Evolutionary conservation across 129 eudicot species (phyloP), one percentile per base, ranked within the genome.

Genomic region (Artemisia tridentata): DNA sequence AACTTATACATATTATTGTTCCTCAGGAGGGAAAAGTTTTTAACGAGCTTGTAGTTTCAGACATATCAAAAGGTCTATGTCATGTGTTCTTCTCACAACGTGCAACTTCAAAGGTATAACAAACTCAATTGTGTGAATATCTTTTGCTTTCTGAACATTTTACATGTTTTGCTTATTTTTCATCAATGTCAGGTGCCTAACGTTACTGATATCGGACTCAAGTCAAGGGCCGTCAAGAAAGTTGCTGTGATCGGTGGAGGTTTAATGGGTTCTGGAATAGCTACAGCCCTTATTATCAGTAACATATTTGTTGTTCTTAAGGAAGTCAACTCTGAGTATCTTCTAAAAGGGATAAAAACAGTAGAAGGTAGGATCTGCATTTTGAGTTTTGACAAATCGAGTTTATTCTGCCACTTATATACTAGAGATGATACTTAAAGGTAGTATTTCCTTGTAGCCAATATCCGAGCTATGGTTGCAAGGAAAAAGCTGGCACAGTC

Each of bases 201-300:
- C 72, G 85, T 92, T 64, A 79, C 95, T 71, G 90, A 92, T 78
- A 67, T 83, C 71, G 98, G 98, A 69, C 90, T 92, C 66, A 89
- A 87, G 68, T 95, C 96, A 63, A 92, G 89, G 77, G 83, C 79
- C 62, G 64, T 89, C 43, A 89, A 80, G 84, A 92, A 92, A 85
- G 96, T 85, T 81, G 98, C 95, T 73, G 78, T 92, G 3, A 89
- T 92, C 25, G 98, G 98, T 72, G 98, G 96, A 62, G 98, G 98
- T 31, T 85, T 92, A 56, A 89, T 92, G 98, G 98, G 98, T 65
- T 92, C 98, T 7, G 96, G 98, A 73, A 92, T 92, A 74, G 96
- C 96, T 65, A 92, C 96, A 17, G 77, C 95, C 5, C 88, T 92
- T 46, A 72, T 89, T 18, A 57, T 92, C 76, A 74, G 86, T 77